These are phyloP conservation scores for Purshia tridentata DNA, from an alignment of 306 rosid genomes.

Conservation along the genomic window DNA sequence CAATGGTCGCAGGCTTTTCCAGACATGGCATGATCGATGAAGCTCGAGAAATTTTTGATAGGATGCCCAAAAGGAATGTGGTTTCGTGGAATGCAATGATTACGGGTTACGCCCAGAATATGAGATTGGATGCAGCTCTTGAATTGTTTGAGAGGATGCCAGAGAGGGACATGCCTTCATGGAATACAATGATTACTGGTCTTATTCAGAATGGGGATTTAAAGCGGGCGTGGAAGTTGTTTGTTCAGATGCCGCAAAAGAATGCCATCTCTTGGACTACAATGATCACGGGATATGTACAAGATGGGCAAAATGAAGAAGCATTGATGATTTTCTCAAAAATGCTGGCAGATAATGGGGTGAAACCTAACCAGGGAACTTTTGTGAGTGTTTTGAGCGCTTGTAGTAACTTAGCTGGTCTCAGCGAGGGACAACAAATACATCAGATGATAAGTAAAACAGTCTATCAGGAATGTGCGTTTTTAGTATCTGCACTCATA, in stretches of 20 bases:
- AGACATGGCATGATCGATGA: slow-evolving; percentile 48
- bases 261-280: slow-evolving; percentile 50
- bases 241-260: slow-evolving; percentile 40
- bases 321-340: slow-evolving; percentile 42
- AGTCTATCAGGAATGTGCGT: slow-evolving; percentile 25
- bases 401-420: slow-evolving; percentile 48
- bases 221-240: slow-evolving; percentile 33
- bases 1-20: slow-evolving; percentile 39
- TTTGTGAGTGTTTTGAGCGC: slow-evolving; percentile 51
- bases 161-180: slow-evolving; percentile 45
- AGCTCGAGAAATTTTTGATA: slow-evolving; percentile 40
- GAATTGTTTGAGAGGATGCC: slow-evolving; percentile 51
- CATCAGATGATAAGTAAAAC: slow-evolving; percentile 54
- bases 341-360: slow-evolving; percentile 31
- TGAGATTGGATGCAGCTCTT: slow-evolving; percentile 39
- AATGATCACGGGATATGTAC: slow-evolving; percentile 45
- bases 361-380: slow-evolving; percentile 49
- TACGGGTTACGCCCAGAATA: slow-evolving; percentile 41
- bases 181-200: slow-evolving; percentile 50
- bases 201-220: slow-evolving; percentile 43
- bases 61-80: slow-evolving; percentile 41
- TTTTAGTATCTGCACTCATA: slow-evolving; percentile 45
- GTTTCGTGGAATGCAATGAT: slow-evolving; percentile 56
- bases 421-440: slow-evolving; percentile 46
- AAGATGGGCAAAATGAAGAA: slow-evolving; percentile 46